phyloP scores from a whole-genome alignment of 1,284 basidiomycete species.

The Puccinia polysora region DNA sequence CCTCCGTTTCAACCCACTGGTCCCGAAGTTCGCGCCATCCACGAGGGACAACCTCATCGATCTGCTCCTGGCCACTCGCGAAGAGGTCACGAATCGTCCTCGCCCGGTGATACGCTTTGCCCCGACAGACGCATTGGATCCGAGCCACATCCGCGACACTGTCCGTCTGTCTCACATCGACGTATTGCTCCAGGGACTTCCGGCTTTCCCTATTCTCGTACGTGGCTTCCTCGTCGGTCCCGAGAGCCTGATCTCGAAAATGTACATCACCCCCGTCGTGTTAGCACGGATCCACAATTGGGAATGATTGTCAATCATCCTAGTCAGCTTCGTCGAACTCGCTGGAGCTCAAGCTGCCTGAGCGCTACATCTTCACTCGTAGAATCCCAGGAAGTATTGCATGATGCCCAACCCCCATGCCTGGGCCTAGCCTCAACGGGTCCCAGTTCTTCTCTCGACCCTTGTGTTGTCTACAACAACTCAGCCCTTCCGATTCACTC shows the following conservation, averaged over 20 bases:
- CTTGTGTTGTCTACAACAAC: background rate
- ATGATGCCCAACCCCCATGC: background rate
- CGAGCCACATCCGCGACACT: background rate
- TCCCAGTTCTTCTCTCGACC: background rate
- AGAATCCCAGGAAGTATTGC: background rate
- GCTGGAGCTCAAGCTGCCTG: slow-evolving; percentile 23
- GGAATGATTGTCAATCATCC: too few relatives aligned
- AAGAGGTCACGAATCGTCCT: background rate
- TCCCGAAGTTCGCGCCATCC: background rate
- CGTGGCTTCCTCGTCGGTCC: slow-evolving; percentile 9
- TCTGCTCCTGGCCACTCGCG: background rate
- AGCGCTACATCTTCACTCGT: background rate
- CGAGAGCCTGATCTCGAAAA: background rate
- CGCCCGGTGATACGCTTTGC: background rate
- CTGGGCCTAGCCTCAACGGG: background rate
- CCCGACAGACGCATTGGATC: background rate
- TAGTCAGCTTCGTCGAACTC: background rate
- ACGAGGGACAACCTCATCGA: background rate
- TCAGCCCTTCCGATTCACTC: background rate
- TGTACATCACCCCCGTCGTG: too few relatives aligned
- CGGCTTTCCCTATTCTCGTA: slow-evolving; percentile 17
- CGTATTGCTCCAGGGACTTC: background rate
- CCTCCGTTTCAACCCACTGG: slow-evolving; percentile 14
- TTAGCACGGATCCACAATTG: slow-evolving; percentile 24
- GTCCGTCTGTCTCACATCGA: slow-evolving; percentile 23